Evolutionary conservation across 305 asterid species (phyloP).

Genomic region (Fraxinus paxiana): DNA sequence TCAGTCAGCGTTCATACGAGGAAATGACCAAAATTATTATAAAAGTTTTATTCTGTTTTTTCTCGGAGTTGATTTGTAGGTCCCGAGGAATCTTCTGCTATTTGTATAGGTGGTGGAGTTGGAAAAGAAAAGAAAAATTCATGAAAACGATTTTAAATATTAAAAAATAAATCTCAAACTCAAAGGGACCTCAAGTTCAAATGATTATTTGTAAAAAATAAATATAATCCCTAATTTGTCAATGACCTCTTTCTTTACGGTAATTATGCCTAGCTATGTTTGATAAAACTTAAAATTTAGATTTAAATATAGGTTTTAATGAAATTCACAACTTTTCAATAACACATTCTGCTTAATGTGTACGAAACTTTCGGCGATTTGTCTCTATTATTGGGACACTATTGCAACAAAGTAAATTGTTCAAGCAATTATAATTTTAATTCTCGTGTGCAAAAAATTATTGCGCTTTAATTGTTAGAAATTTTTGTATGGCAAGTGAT

Average conservation of each 20-base stretch:
- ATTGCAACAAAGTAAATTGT: neutral
- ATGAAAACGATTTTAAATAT: neutral
- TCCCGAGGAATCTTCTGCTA: neutral
- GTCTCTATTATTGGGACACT: neutral
- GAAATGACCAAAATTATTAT: neutral
- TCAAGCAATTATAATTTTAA: neutral
- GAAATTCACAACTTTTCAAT: neutral
- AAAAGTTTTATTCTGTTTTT: neutral
- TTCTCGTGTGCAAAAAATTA: too few species aligned
- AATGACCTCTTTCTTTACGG: neutral
- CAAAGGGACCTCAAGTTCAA: neutral
- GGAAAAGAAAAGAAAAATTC: neutral
- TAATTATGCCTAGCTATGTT: neutral
- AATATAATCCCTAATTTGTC: neutral
- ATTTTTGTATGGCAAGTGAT: too few species aligned
- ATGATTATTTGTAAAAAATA: too few species aligned
- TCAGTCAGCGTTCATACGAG: neutral
- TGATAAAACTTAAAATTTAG: neutral
- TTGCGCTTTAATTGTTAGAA: too few species aligned
- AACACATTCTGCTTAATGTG: neutral
- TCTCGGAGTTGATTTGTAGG: neutral
- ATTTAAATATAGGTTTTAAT: too few species aligned
- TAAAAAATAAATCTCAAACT: neutral
- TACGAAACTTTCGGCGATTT: neutral
- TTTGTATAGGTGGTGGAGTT: neutral